Base-by-base conservation (phyloP, 1,139 yeast species). In the Suhomyces choctaworum region DNA sequence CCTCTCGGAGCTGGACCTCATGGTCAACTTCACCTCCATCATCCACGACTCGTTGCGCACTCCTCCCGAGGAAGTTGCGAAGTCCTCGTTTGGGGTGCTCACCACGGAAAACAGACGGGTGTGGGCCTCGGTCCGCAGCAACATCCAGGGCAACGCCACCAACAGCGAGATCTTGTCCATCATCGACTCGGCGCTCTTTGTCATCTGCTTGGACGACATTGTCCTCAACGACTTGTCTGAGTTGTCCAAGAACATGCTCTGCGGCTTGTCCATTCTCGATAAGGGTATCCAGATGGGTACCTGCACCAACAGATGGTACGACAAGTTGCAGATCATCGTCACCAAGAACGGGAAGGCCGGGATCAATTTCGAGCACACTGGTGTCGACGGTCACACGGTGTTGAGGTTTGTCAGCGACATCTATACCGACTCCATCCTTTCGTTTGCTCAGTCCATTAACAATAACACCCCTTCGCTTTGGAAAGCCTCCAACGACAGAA, bases 271-370 rank as follows among this genome's bases (percentile, higher is more conserved):
- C n/a, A 77, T 75, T 23, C 65, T 86, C 25, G 87, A 82, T 44
- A 78, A 84, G 50, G 96, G 96, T 51, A 80, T 87, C 33, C 96
- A 89, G 62, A 83, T 84, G 23, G 97, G 97, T 44, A 88, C 96
- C 8, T 88, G 96, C 62, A 85, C 96, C 25, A 89, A 89, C 60
- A 73, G 97, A 57, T 89, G 96, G 96, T 89, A 88, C 57, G 96
- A 89, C 62, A 89, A 89, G 63, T 66, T 89, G 45, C 97, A 89
- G 60, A 73, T 89, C 46, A 89, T 89, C 39, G 80, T 89, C 34
- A 87, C 96, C n/a, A 80, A 81, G 56, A 87, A 88, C 58, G 96
- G 95, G 24, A 86, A 86, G 58, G 96, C 95, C 1, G 97, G 97
- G 25, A 82, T 89, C 50, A 89, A 89, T 59, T 89, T 89, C 56